phyloP scores from a whole-genome alignment of 805 yeast genomes.

The Saturnispora silvae region DNA sequence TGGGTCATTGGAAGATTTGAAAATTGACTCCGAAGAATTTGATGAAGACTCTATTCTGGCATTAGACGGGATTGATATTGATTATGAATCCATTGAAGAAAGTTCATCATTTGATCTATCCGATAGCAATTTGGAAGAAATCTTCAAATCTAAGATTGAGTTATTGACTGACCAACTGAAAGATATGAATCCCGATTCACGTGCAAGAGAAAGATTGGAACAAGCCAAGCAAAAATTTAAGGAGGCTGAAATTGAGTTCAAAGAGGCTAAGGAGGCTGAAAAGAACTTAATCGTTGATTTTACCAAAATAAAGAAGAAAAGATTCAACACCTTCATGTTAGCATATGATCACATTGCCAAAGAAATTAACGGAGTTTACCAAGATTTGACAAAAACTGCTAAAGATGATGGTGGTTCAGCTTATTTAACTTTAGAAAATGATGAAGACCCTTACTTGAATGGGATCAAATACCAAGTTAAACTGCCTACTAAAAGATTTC shows the following conservation, averaged over 20 bases:
- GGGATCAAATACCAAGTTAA: conserved; percentile 89
- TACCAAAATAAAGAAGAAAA: conserved; percentile 43
- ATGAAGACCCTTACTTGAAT: conserved; percentile 74
- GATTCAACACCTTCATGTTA: conserved; percentile 54
- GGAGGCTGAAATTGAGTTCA: conserved; percentile 55
- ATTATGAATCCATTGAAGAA: conserved; percentile 47
- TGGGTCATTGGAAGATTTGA: conserved; percentile 51
- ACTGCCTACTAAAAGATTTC: conserved; percentile 91
- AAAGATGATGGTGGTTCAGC: conserved; percentile 78
- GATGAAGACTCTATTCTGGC: conserved; percentile 24
- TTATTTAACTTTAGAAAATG: conserved; percentile 73
- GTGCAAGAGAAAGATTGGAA: conserved; percentile 64
- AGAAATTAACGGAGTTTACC: conserved; percentile 66
- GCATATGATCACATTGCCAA: conserved; percentile 72
- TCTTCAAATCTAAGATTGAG: conserved; percentile 23
- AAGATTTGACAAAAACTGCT: conserved; percentile 76
- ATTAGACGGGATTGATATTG: conserved; percentile 40
- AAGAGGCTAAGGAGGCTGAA: conserved; percentile 51
- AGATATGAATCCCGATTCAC: conserved; percentile 64
- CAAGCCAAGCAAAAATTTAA: conserved; percentile 54
- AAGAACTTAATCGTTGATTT: conserved; percentile 43
- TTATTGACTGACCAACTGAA: conserved; percentile 29
- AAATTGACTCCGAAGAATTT: conserved; percentile 32
- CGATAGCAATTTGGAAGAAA: conserved; percentile 25
- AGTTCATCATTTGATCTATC: conserved; percentile 32